Conservation (phyloP, 805 yeast species). For the Soucietia sequanensis region DNA sequence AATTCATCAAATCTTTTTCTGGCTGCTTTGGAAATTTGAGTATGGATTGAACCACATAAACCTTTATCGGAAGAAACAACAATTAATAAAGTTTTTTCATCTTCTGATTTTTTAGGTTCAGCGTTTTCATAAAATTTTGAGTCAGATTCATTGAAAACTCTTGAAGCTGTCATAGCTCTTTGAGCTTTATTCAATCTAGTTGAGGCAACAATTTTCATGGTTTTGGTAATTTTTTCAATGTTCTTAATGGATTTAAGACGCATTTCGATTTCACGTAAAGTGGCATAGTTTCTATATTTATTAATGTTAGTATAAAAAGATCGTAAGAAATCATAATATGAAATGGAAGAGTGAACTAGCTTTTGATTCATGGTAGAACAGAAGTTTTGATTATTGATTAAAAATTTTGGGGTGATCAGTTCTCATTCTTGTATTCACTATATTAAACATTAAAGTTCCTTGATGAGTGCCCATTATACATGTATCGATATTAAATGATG, state of each 20-base stretch:
- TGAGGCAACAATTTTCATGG: conserved; percentile 99
- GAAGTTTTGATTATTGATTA: no score
- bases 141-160: conserved; percentile 81
- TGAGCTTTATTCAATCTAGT: conserved; percentile 95
- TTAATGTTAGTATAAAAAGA: conserved; percentile 26
- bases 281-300: conserved; percentile 81
- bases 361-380: no score
- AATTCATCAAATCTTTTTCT: conserved; percentile 62
- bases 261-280: conserved; percentile 96
- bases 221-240: conserved; percentile 98
- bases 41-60: conserved; percentile 97
- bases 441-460: no score
- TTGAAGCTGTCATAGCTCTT: conserved; percentile 86
- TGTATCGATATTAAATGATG: no score
- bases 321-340: no score
- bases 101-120: conserved; percentile 64
- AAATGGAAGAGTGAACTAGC: no score
- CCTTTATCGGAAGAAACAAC: conserved; percentile 97
- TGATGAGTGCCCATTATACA: no score
- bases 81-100: conserved; percentile 70
- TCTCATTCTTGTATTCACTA: no score
- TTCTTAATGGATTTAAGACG: conserved; percentile 98
- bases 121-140: conserved; percentile 75
- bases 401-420: no score
- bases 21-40: conserved; percentile 88